Evolutionary conservation across 2,329 filamentous ascomycete species (phyloP), one percentile per base, ranked within the genome.

Genomic region (Aspergillus pseudonomiae): DNA sequence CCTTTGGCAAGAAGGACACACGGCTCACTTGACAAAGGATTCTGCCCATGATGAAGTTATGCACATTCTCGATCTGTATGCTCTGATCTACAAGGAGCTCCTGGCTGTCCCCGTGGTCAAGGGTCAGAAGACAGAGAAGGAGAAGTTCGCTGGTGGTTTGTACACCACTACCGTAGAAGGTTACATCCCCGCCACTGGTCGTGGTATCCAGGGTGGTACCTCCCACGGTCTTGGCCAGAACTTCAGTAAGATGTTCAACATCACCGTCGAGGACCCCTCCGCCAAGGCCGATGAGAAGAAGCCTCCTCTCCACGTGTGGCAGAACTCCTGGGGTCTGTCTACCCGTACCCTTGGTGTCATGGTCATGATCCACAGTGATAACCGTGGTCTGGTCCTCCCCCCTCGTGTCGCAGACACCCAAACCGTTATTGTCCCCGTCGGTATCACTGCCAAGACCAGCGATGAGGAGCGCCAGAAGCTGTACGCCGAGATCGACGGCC

Each of bases 201-300:
- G 95, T 76, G 95, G 95, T 78, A 98, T 99, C 65, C 95, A 99
- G 82, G 95, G 94, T 69, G 95, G 89, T 59, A 99, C 95, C 46
- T 97, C 93, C 59, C 95, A 99, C 83, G 93, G 89, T 67, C 85
- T 99, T 10, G 95, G 95, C 59, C 95, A 99, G 81, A 97, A 99
- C 82, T 99, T 99, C 82, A 94, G 91, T 78, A 97, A 96, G 82
- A 99, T 99, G 94, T 99, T 98, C 78, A 91, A 95, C 79, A 98
- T 99, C 78, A 96, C 91, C 0, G 93, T 99, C 34, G 94, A 99
- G 79, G 94, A 99, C 75, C 95, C 95, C 28, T 71, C 85, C 64
- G 86, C 85, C 57, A 89, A 89, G 74, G 83, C 85, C 54, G 89
- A 86, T 56, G 88, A 95, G 78, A 91, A 92, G 81, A 91, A 91